Evolutionary conservation across 345 rosid genomes (phyloP).

Genomic region (Linum tenue): DNA sequence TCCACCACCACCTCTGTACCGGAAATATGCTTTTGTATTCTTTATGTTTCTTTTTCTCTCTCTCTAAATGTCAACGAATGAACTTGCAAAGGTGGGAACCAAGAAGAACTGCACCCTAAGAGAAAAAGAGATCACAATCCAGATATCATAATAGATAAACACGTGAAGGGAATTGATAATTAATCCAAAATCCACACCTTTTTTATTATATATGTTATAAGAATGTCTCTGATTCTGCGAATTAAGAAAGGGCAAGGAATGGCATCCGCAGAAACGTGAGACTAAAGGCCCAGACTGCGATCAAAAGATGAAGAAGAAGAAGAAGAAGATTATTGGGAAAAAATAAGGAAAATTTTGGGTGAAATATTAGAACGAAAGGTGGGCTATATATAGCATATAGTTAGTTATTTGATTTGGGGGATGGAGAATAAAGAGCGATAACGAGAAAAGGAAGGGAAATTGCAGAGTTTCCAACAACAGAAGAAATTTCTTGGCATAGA

Average conservation of each 20-base stretch:
- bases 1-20: too few relatives aligned
- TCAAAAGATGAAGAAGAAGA: not conserved
- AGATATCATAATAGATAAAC: not conserved
- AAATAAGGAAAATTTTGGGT: not conserved
- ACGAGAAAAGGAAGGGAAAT: not conserved
- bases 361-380: not conserved
- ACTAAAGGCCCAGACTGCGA: not conserved
- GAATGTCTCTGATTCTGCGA: conserved; percentile 20
- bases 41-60: too few relatives aligned
- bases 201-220: conserved; percentile 9
- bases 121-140: not conserved
- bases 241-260: not conserved
- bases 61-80: not conserved
- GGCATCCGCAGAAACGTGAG: conserved; percentile 23
- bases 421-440: conserved; percentile 5
- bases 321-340: too few relatives aligned
- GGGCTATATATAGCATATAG: not conserved
- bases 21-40: too few relatives aligned
- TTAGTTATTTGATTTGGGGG: not conserved
- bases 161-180: not conserved
- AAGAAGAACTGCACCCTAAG: not conserved
- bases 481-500: conserved; percentile 43
- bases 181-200: not conserved
- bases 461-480: too few relatives aligned
- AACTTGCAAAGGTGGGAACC: not conserved